Evolutionary conservation across 2,329 filamentous ascomycete genomes (phyloP).

Genomic region (Pestalotiopsis sp.): DNA sequence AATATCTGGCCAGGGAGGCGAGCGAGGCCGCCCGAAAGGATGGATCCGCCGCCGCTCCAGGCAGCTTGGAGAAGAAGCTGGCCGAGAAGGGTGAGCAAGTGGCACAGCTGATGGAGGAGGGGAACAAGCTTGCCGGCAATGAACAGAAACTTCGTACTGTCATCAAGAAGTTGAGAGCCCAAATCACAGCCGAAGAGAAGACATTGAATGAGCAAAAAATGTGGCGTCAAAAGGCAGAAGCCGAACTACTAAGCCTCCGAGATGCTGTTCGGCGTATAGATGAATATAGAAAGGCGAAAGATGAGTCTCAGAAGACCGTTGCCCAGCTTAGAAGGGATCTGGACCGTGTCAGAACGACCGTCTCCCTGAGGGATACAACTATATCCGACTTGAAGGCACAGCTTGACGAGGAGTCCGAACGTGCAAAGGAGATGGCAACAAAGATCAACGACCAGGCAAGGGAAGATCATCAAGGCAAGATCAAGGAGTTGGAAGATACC

Average conservation of each 20-base stretch:
- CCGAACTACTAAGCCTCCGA: conserved; percentile 50
- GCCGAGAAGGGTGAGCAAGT: conserved; percentile 92
- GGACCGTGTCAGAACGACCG: conserved; percentile 63
- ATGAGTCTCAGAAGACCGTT: conserved; percentile 36
- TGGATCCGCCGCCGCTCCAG: conserved; percentile 61
- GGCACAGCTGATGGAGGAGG: conserved; percentile 87
- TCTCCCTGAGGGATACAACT: conserved; percentile 63
- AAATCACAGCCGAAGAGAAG: conserved; percentile 68
- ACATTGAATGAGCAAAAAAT: conserved; percentile 61
- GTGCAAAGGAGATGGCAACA: conserved; percentile 67
- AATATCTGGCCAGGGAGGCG: conserved; percentile 82
- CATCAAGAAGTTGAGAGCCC: conserved; percentile 78
- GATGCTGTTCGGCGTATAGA: conserved; percentile 52
- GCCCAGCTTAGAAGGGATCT: conserved; percentile 41
- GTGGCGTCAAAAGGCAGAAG: conserved; percentile 60
- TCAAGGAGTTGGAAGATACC: conserved; percentile 57
- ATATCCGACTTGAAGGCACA: conserved; percentile 72
- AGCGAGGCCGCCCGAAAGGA: conserved; percentile 74
- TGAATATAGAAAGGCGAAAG: conserved; percentile 58
- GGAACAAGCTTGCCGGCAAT: conserved; percentile 81
- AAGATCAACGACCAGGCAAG: conserved; percentile 70
- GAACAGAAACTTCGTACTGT: conserved; percentile 83
- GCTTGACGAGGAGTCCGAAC: conserved; percentile 66
- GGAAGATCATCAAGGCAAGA: conserved; percentile 61
- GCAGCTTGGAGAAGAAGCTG: conserved; percentile 75